A percentile compares a stretch with the other conserved stretches of the same genome.
phyloP scores from a whole-genome alignment of 1,284 basidiomycete genomes.

The Leccinum cinnamomeum region DNA sequence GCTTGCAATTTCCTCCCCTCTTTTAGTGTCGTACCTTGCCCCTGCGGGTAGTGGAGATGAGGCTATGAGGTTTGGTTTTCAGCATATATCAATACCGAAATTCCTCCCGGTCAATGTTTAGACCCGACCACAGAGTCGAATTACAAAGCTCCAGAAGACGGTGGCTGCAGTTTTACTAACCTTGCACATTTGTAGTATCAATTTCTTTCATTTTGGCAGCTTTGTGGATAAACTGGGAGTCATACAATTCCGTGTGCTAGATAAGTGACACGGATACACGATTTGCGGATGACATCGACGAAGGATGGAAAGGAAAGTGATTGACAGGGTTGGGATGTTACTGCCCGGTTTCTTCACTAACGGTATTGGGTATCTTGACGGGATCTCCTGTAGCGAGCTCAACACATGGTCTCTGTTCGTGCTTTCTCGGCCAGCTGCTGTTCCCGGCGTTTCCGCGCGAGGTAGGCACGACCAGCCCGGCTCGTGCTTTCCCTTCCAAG shows the following conservation, averaged over 20 bases:
- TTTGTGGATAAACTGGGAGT: not conserved
- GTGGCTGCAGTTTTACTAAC: too few species aligned
- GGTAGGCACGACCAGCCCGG: conserved; percentile 75
- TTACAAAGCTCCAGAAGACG: too few species aligned
- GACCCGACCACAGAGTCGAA: too few species aligned
- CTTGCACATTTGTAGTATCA: too few species aligned
- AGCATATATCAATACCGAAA: too few species aligned
- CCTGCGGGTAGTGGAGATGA: not conserved
- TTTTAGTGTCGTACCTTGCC: not conserved
- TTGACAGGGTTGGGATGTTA: not conserved
- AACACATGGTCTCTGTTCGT: conserved; percentile 11
- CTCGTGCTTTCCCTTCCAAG: conserved; percentile 47
- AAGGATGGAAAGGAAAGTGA: not conserved
- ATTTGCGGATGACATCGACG: not conserved
- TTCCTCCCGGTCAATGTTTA: too few species aligned
- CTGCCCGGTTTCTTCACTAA: not conserved
- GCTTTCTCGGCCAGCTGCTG: conserved; percentile 29
- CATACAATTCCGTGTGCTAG: not conserved
- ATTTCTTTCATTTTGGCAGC: too few species aligned
- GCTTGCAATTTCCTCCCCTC: not conserved
- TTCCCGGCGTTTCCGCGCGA: conserved; percentile 49
- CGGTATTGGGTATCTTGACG: too few species aligned
- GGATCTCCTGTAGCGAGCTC: not conserved
- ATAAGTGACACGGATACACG: not conserved
- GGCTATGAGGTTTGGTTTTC: too few species aligned